Evolutionary conservation across 2,329 filamentous ascomycete species (phyloP).

Genomic region (Pseudogymnoascus sp.): DNA sequence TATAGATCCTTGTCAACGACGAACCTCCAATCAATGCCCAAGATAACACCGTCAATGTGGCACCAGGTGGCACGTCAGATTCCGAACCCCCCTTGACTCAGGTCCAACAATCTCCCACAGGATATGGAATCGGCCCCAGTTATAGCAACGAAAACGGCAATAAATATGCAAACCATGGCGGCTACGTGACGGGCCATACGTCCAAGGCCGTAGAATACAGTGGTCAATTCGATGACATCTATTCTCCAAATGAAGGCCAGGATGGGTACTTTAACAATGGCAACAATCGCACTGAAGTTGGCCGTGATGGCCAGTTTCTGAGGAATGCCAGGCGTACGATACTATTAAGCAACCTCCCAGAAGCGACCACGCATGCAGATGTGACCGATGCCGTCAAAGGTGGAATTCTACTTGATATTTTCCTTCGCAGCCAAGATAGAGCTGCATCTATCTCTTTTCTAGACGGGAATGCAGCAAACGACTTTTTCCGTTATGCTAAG

Average conservation of each 20-base stretch:
- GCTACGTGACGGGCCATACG: not conserved
- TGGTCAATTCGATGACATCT: not conserved
- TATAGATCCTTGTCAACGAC: constrained; percentile 22
- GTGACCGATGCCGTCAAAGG: constrained; percentile 58
- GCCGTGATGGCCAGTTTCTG: constrained; percentile 18
- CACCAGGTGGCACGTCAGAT: constrained; percentile 14
- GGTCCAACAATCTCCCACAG: constrained; percentile 10
- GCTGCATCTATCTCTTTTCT: constrained; percentile 63
- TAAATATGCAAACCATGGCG: not conserved
- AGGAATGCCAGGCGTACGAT: constrained; percentile 45
- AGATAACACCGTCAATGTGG: constrained; percentile 11
- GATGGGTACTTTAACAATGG: constrained; percentile 19
- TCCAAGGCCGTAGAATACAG: not conserved
- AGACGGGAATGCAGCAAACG: constrained; percentile 49
- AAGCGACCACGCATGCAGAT: constrained; percentile 55
- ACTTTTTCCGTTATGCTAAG: constrained; percentile 57
- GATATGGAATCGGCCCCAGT: constrained; percentile 19
- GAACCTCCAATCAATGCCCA: constrained; percentile 15
- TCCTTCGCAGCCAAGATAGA: constrained; percentile 49
- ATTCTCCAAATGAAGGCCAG: constrained; percentile 12
- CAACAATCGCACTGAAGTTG: constrained; percentile 15
- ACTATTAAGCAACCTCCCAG: constrained; percentile 52
- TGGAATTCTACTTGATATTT: constrained; percentile 62
- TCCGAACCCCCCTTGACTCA: constrained; percentile 14
- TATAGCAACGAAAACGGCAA: not conserved